Evolutionary conservation across 805 yeast species (phyloP).

Genomic region (Lachancea sp.): DNA sequence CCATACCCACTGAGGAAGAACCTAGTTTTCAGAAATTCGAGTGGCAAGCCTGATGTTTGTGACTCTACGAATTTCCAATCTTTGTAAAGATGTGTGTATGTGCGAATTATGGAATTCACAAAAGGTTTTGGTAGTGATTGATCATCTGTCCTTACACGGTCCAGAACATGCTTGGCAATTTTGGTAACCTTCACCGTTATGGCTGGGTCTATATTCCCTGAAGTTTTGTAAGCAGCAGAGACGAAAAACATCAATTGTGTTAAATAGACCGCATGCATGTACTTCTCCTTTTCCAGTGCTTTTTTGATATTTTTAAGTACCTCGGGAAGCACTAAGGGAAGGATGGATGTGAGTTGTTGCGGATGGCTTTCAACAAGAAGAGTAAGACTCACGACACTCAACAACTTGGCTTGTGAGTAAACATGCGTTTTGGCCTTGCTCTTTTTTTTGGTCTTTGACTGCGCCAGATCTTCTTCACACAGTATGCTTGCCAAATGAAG

Average conservation of each 20-base stretch:
- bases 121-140: constrained; percentile 25
- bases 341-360: constrained; percentile 30
- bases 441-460: constrained; percentile 12
- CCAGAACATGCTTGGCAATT: constrained; percentile 20
- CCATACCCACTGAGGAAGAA: constrained; percentile 25
- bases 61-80: constrained; percentile 21
- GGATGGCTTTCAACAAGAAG: constrained; percentile 32
- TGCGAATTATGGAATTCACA: constrained; percentile 23
- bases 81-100: constrained; percentile 19
- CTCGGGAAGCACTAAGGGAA: constrained; percentile 28
- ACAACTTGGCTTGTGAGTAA: constrained; percentile 25
- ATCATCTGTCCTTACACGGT: constrained; percentile 15
- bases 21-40: constrained; percentile 15
- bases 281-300: constrained; percentile 26
- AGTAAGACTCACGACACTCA: constrained; percentile 26
- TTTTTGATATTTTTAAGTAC: constrained; percentile 34
- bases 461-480: constrained; percentile 23
- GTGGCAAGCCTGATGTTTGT: constrained; percentile 14
- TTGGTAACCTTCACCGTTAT: constrained; percentile 22
- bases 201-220: constrained; percentile 7
- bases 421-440: constrained; percentile 19
- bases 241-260: constrained; percentile 22
- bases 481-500: constrained; percentile 24
- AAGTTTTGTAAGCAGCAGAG: constrained; percentile 17
- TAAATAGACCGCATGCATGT: constrained; percentile 28